Evolutionary conservation across 805 yeast species (phyloP).

Genomic region (Hagleromyces aurorensis): DNA sequence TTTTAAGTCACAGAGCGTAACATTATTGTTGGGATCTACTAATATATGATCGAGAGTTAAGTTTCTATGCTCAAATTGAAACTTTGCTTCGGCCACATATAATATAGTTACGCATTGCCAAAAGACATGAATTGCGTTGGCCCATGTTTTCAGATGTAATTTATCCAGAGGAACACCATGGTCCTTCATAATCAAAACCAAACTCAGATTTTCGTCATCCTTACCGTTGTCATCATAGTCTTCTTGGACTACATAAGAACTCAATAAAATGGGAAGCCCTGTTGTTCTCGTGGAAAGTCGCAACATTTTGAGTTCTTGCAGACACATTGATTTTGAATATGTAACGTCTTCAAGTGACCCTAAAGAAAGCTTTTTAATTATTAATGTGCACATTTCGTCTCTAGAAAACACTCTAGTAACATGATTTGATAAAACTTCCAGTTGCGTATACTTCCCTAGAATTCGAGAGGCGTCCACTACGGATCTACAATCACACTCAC

Average conservation of each 20-base stretch:
- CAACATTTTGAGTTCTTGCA: slow-evolving; percentile 24
- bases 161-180: slow-evolving; percentile 22
- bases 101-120: slow-evolving; percentile 45
- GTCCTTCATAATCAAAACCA: slow-evolving; percentile 23
- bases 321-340: slow-evolving; percentile 15
- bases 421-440: slow-evolving; percentile 15
- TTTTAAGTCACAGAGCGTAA: slow-evolving; percentile 51
- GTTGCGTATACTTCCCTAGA: too few relatives aligned
- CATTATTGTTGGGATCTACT: slow-evolving; percentile 34
- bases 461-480: slow-evolving; percentile 6
- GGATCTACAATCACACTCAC: slow-evolving; percentile 18
- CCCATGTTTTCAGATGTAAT: slow-evolving; percentile 14
- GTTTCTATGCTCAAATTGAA: slow-evolving; percentile 64
- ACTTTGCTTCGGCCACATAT: slow-evolving; percentile 42
- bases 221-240: slow-evolving; percentile 2
- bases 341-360: slow-evolving; percentile 13
- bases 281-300: slow-evolving; percentile 23
- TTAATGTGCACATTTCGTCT: slow-evolving; percentile 11
- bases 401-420: slow-evolving; percentile 15
- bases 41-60: slow-evolving; percentile 59
- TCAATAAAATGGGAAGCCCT: slow-evolving; percentile 23
- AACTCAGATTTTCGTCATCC: slow-evolving; percentile 8
- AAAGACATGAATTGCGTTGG: slow-evolving; percentile 36
- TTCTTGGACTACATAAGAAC: slow-evolving; percentile 18
- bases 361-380: slow-evolving; percentile 19